Conservation (phyloP, 257 asterid genomes). For the Linderniella brevidens region DNA sequence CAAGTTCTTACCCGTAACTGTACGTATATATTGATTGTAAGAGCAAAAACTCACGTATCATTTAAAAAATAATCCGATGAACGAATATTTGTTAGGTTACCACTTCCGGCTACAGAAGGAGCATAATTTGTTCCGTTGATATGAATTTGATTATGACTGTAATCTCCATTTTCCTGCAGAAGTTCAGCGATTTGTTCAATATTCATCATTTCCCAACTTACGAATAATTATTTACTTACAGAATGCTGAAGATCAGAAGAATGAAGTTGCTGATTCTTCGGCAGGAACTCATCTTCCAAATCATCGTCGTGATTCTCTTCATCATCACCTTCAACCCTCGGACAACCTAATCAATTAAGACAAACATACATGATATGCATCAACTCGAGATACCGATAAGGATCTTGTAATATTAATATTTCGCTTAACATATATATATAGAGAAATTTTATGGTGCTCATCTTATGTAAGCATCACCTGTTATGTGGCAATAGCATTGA, state of each 20-base stretch:
- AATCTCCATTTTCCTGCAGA: constrained; percentile 40
- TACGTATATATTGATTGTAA: background rate
- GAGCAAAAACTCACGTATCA: background rate
- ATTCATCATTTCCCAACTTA: background rate
- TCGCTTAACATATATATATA: too few species aligned
- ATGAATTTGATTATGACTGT: constrained; percentile 20
- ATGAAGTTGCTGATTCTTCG: constrained; percentile 20
- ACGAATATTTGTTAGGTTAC: constrained; percentile 14
- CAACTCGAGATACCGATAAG: background rate
- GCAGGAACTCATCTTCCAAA: constrained; percentile 46
- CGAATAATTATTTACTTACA: constrained; percentile 15
- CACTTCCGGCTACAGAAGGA: constrained; percentile 48
- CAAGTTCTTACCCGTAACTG: constrained; percentile 44
- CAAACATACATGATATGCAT: background rate
- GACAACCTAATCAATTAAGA: constrained; percentile 24
- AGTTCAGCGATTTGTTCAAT: background rate
- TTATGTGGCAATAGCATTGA: too few species aligned
- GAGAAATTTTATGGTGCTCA: too few species aligned
- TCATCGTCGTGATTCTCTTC: constrained; percentile 40
- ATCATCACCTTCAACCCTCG: constrained; percentile 55
- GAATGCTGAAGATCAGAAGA: constrained; percentile 12
- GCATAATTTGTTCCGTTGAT: constrained; percentile 16
- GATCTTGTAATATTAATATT: background rate
- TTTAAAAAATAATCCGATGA: too few species aligned
- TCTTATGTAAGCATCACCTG: too few species aligned